phyloP scores from a whole-genome alignment of 306 rosid genomes.

The Cajanus cajan region DNA sequence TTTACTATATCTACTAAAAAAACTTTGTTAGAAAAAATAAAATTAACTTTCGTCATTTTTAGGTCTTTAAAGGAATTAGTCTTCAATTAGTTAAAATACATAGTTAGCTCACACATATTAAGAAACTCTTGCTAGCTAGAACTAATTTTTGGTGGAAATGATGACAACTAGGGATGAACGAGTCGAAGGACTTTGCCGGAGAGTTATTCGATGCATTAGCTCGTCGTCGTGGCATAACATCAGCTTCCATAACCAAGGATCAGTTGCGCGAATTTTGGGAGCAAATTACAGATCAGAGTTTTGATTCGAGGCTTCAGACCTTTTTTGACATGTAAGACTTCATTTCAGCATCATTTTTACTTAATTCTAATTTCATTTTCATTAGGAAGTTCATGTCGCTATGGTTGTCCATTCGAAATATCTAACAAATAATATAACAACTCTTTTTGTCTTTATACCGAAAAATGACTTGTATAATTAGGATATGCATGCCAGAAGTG shows the following conservation, averaged over 20 bases:
- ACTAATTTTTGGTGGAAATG: not conserved
- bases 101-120: too few species aligned
- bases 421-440: not conserved
- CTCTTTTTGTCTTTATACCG: not conserved
- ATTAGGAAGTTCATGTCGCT: not conserved
- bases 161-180: constrained; percentile 52
- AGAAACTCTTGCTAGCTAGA: not conserved
- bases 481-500: constrained; percentile 12
- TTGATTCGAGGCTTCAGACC: constrained; percentile 82
- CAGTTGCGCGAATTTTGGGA: constrained; percentile 86
- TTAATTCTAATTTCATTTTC: not conserved
- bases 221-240: constrained; percentile 59
- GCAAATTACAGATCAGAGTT: constrained; percentile 76
- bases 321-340: constrained; percentile 79
- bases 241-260: constrained; percentile 51
- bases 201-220: constrained; percentile 84
- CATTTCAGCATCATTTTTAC: not conserved
- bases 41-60: too few species aligned
- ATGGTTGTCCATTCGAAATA: not conserved
- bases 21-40: too few species aligned
- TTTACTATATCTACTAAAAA: too few species aligned
- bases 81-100: too few species aligned
- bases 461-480: not conserved
- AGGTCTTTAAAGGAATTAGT: too few species aligned
- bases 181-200: constrained; percentile 65